Conservation (phyloP, 2,329 filamentous ascomycete genomes). For the Cercospora zeina region DNA sequence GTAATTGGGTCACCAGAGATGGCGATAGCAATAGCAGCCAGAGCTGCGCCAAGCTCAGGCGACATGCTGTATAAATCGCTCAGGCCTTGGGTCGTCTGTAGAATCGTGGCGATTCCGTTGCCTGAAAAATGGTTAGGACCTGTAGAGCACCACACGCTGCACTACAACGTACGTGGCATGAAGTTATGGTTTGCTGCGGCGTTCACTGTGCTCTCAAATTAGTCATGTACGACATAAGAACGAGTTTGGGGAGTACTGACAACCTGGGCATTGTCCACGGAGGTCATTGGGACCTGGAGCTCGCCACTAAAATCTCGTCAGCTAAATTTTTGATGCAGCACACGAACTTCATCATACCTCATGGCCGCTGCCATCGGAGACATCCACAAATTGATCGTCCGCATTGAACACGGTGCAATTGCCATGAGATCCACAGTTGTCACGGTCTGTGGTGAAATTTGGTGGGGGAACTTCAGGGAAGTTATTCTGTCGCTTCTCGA, state of each 20-base stretch:
- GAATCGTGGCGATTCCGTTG: slow-evolving; percentile 35
- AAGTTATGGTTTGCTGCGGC: slow-evolving; percentile 32
- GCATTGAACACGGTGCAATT: slow-evolving; percentile 35
- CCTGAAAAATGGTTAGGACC: neutral
- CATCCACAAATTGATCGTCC: slow-evolving; percentile 34
- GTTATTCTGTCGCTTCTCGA: slow-evolving; percentile 19
- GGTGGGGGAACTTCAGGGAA: slow-evolving; percentile 24
- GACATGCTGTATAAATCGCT: slow-evolving; percentile 35
- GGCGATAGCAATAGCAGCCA: slow-evolving; percentile 25
- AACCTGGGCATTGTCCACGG: slow-evolving; percentile 10
- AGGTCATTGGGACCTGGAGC: slow-evolving; percentile 29
- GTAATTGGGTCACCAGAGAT: slow-evolving; percentile 28
- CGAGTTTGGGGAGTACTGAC: neutral
- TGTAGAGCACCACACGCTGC: too few species aligned
- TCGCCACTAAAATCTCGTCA: slow-evolving; percentile 21
- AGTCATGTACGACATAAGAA: neutral
- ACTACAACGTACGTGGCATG: slow-evolving; percentile 19
- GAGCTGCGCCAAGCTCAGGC: slow-evolving; percentile 20
- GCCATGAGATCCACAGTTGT: slow-evolving; percentile 28
- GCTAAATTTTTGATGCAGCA: neutral
- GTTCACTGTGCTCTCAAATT: slow-evolving; percentile 31
- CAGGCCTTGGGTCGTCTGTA: slow-evolving; percentile 27
- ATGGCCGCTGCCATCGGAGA: slow-evolving; percentile 32
- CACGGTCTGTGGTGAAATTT: slow-evolving; percentile 22
- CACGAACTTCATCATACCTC: slow-evolving; percentile 8